Conservation (phyloP, 768 basidiomycete genomes). For the Pulveroboletus sp. region DNA sequence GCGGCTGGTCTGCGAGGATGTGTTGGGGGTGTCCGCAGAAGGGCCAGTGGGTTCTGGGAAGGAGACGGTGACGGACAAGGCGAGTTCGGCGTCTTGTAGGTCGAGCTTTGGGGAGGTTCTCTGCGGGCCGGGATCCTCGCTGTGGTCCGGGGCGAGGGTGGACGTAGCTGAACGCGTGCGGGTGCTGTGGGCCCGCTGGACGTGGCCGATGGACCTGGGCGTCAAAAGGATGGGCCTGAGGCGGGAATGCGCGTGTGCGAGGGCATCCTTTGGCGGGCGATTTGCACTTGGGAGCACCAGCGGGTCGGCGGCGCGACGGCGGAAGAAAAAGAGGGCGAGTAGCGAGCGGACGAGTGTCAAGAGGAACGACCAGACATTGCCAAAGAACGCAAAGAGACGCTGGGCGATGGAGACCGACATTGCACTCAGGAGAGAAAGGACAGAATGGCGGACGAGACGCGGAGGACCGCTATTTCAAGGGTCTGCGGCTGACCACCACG, state of each 20-base stretch:
- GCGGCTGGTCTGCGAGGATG: conserved; percentile 7
- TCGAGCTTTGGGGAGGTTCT: conserved; percentile 20
- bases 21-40: conserved; percentile 10
- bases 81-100: conserved; percentile 15
- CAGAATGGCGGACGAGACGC: conserved; percentile 1
- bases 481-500: conserved; percentile 11
- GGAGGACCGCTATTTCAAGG: conserved; percentile 6
- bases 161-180: conserved; percentile 13
- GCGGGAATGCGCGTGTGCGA: conserved; percentile 11
- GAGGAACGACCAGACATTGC: conserved; percentile 22
- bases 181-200: conserved; percentile 1
- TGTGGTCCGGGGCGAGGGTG: conserved; percentile 5
- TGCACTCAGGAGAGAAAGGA: conserved; percentile 14
- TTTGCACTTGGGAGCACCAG: conserved; percentile 6
- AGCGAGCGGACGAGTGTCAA: conserved; percentile 29
- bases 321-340: conserved; percentile 17
- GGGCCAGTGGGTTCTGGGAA: neutral
- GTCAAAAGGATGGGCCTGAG: conserved; percentile 24
- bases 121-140: conserved; percentile 3
- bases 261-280: conserved; percentile 4
- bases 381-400: conserved; percentile 15
- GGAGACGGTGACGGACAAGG: conserved; percentile 5
- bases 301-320: conserved; percentile 10
- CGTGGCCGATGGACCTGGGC: conserved; percentile 5
- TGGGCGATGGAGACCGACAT: conserved; percentile 14